Conservation (phyloP, 2,329 filamentous ascomycete species). For the Beauveria asiatica region DNA sequence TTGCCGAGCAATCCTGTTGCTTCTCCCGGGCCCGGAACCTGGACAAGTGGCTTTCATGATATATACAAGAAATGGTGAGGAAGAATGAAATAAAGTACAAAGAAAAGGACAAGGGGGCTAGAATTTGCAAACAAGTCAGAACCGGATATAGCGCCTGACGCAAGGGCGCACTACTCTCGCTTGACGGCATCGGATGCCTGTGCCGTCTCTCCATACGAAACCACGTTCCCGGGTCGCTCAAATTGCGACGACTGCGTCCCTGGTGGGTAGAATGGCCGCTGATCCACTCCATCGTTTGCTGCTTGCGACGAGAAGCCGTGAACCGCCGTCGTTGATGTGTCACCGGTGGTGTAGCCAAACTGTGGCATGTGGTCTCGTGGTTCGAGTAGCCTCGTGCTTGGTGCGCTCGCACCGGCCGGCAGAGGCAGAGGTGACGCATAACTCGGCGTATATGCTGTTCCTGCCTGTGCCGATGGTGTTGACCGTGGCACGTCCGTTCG, state of each 20-base stretch:
- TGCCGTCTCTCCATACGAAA: background rate
- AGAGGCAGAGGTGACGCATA: background rate
- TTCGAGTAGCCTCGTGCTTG: background rate
- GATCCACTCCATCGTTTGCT: background rate
- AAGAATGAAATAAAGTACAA: slow-evolving; percentile 1
- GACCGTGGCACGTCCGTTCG: background rate
- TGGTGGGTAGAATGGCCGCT: background rate
- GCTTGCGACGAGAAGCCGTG: background rate
- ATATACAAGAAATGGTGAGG: slow-evolving; percentile 4
- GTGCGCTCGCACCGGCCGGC: background rate
- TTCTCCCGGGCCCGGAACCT: background rate
- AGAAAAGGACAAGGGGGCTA: background rate
- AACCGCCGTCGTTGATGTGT: background rate
- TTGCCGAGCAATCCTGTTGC: slow-evolving; percentile 10
- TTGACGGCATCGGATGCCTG: background rate
- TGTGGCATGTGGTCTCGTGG: background rate
- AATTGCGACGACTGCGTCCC: background rate
- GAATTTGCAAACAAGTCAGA: background rate
- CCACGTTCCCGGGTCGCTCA: background rate
- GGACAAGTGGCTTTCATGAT: background rate
- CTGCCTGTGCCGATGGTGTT: background rate
- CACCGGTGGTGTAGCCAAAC: background rate
- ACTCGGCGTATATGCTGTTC: background rate
- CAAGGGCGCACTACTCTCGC: background rate
- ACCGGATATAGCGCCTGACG: background rate